phyloP scores from a whole-genome alignment of 1,284 basidiomycete genomes.

The Leccinum huronense region DNA sequence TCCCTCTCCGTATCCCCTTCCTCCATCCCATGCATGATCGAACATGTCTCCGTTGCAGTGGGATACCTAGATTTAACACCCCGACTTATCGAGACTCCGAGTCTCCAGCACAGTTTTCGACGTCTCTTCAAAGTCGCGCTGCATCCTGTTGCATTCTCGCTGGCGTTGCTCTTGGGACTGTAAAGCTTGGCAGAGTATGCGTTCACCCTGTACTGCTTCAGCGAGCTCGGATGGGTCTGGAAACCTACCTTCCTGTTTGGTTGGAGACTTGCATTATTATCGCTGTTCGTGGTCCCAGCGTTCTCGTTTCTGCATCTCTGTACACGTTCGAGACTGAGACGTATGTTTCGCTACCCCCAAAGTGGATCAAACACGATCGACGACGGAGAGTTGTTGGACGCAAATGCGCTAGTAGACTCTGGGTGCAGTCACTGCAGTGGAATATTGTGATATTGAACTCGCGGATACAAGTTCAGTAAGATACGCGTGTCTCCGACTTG shows the following conservation, averaged over 20 bases:
- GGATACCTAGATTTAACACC: background rate
- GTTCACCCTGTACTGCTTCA: constrained; percentile 15
- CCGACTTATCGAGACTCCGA: background rate
- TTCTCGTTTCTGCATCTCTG: constrained; percentile 14
- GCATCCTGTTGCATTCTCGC: background rate
- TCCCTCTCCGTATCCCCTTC: background rate
- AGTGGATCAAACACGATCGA: constrained; percentile 11
- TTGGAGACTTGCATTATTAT: constrained; percentile 22
- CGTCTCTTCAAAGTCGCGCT: background rate
- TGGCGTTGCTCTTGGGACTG: constrained; percentile 11
- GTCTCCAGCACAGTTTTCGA: constrained; percentile 1
- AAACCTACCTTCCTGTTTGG: constrained; percentile 20
- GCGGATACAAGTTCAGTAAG: background rate
- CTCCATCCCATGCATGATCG: background rate
- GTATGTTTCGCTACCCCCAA: constrained; percentile 15
- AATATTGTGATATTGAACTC: background rate
- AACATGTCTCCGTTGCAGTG: background rate
- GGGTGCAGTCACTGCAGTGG: background rate
- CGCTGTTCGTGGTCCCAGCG: constrained; percentile 15
- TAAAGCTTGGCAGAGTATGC: constrained; percentile 17
- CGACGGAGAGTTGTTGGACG: background rate
- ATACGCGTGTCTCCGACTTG: background rate
- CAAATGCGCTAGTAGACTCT: background rate
- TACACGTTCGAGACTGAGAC: background rate
- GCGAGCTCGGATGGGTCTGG: constrained; percentile 11